phyloP scores from a whole-genome alignment of 331 rosid genomes.

The Rhamnella rubrinervis region DNA sequence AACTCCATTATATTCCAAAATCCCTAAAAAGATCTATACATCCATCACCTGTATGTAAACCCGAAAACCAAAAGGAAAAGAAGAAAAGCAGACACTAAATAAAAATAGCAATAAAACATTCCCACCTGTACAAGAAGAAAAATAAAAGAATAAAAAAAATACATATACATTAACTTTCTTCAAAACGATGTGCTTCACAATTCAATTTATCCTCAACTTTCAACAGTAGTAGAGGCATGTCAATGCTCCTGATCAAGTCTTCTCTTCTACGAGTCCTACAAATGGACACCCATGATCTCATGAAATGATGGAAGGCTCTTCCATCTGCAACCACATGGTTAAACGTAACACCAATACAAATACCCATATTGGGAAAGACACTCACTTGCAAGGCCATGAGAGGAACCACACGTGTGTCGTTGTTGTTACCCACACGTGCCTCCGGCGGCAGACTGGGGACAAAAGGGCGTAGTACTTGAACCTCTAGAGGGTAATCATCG shows the following conservation, averaged over 20 bases:
- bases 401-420: slow-evolving; percentile 30
- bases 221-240: not conserved
- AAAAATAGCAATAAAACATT: no score
- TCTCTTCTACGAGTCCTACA: slow-evolving; percentile 9
- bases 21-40: no score
- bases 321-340: slow-evolving; percentile 51
- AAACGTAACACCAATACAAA: slow-evolving; percentile 32
- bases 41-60: no score
- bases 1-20: no score
- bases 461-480: slow-evolving; percentile 35
- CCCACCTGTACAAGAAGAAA: no score
- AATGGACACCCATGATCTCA: slow-evolving; percentile 52
- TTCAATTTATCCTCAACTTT: no score
- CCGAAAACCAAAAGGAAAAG: no score
- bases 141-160: no score
- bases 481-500: slow-evolving; percentile 14
- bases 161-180: no score
- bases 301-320: slow-evolving; percentile 40
- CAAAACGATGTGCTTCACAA: no score
- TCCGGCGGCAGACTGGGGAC: slow-evolving; percentile 36
- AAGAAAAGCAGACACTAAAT: no score
- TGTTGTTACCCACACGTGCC: not conserved
- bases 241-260: slow-evolving; percentile 12
- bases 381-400: slow-evolving; percentile 54
- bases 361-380: slow-evolving; percentile 43